Base-by-base conservation (phyloP, 2,329 filamentous ascomycete genomes). In the Chrysoporthe puriensis region DNA sequence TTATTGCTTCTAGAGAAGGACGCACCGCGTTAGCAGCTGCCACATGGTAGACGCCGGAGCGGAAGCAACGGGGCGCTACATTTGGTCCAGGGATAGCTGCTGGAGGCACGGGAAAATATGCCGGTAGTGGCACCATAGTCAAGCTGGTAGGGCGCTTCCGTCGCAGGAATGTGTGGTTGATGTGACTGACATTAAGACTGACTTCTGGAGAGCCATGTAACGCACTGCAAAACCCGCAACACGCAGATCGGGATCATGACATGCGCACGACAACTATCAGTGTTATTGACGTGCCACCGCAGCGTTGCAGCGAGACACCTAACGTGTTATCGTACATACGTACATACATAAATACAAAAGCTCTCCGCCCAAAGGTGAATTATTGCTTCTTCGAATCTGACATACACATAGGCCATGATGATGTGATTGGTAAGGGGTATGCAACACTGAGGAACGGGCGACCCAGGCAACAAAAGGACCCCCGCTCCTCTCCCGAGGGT, bases 241-340 rank as follows among this genome's bases (percentile, higher is more conserved):
- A 40, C 36, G 36, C 36, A 40, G 9, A 40, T 7, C 36, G 36
- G 9, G 36, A 40, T 9, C 36, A 5, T 40, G 2, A 52, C 9
- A 32, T 16, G 11, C 13, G 26, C 50, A 54, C 50, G 7, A 32
- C 50, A 26, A 21, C 21, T 54, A 21, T 54, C 50, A 54, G 18
- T 54, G 14, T 54, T 34, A 26, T 54, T 26, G 14, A 54, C 26
- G 32, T 14, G 26, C 26, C 13, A 32, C 50, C 50, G 32, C 26
- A 32, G 11, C 9, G 32, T 2, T 4, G 50, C 13, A 9, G 26
- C 4, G 13, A 4, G 8, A 57, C 56, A n/a, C 32, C 36, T 58
- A 58, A 8, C 36, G 40, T 58, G 32, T 42, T 58, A 58, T 40
- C 56, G 56, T 58, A 58, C 56, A 58, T 58, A 58, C 34, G 36